Evolutionary conservation across 805 yeast genomes (phyloP).

Genomic region (Ogataea angusta): DNA sequence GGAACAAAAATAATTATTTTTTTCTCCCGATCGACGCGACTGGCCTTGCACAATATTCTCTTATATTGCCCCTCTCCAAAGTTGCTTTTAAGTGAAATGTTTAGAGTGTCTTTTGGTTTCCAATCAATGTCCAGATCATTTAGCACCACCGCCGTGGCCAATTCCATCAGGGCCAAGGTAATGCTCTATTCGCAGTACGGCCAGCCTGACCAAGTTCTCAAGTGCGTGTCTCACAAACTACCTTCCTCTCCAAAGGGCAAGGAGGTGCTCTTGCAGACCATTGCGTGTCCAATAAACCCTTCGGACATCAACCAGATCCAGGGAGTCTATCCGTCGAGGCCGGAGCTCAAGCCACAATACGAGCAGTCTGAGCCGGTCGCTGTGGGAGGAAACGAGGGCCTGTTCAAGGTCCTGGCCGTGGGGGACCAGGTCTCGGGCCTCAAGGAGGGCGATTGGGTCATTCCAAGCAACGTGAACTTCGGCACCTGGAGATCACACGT

Average conservation of each 20-base stretch:
- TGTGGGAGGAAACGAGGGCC: slow-evolving; percentile 92
- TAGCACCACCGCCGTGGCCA: slow-evolving; percentile 3
- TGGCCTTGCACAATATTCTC: not conserved
- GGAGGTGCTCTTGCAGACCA: slow-evolving; percentile 58
- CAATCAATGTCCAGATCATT: slow-evolving; percentile 4
- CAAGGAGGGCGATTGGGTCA: slow-evolving; percentile 78
- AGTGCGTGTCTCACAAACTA: slow-evolving; percentile 49
- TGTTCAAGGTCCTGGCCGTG: slow-evolving; percentile 74
- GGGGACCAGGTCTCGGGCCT: slow-evolving; percentile 52
- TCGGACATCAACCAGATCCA: slow-evolving; percentile 83
- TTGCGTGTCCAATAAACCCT: slow-evolving; percentile 88
- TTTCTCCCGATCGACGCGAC: slow-evolving; percentile 2
- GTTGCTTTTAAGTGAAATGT: not conserved
- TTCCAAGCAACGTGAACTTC: slow-evolving; percentile 71
- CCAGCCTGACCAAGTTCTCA: slow-evolving; percentile 54
- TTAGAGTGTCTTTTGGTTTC: not conserved
- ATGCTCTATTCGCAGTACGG: slow-evolving; percentile 69
- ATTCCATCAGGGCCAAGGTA: slow-evolving; percentile 46
- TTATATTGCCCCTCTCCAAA: not conserved
- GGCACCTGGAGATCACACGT: slow-evolving; percentile 95
- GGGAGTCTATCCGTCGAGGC: slow-evolving; percentile 82
- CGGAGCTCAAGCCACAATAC: slow-evolving; percentile 51
- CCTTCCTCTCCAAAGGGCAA: slow-evolving; percentile 40
- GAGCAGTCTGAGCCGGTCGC: slow-evolving; percentile 66
- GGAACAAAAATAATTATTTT: not conserved